phyloP scores from a whole-genome alignment of 768 basidiomycete species.

The Leucocoprinus birnbaumii region DNA sequence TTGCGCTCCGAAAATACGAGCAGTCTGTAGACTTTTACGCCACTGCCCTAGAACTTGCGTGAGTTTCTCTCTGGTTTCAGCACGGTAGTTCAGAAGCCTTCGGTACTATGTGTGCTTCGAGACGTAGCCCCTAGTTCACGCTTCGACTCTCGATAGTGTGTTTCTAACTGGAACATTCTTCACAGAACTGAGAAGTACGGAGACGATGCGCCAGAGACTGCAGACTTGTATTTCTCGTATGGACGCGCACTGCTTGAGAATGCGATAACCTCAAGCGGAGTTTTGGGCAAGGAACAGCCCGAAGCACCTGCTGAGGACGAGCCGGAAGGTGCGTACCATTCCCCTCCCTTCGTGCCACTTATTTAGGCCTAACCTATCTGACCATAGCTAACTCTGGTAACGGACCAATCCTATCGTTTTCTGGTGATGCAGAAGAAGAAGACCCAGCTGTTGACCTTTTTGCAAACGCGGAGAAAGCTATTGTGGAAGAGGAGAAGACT shows the following conservation, averaged over 20 bases:
- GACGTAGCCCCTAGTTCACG: conserved; percentile 7
- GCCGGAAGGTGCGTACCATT: conserved; percentile 25
- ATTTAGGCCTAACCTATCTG: conserved; percentile 13
- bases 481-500: conserved; percentile 46
- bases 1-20: conserved; percentile 83
- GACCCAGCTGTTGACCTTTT: conserved; percentile 63
- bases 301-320: conserved; percentile 48
- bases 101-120: too few relatives aligned
- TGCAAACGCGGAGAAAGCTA: conserved; percentile 46
- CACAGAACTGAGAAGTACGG: conserved; percentile 68
- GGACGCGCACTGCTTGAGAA: conserved; percentile 93
- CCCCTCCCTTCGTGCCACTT: conserved; percentile 7
- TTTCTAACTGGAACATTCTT: conserved; percentile 5
- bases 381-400: conserved; percentile 36
- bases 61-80: conserved; percentile 44
- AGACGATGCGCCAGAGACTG: conserved; percentile 80
- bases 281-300: conserved; percentile 85
- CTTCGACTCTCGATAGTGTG: background rate
- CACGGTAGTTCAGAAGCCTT: too few relatives aligned
- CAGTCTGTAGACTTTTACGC: conserved; percentile 84
- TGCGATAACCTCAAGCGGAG: conserved; percentile 80
- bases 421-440: conserved; percentile 65
- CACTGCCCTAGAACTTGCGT: conserved; percentile 81
- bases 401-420: conserved; percentile 72
- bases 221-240: conserved; percentile 87